Evolutionary conservation across 23 red algal genomes (phyloP).

Genomic region (Gracilariopsis chorda): DNA sequence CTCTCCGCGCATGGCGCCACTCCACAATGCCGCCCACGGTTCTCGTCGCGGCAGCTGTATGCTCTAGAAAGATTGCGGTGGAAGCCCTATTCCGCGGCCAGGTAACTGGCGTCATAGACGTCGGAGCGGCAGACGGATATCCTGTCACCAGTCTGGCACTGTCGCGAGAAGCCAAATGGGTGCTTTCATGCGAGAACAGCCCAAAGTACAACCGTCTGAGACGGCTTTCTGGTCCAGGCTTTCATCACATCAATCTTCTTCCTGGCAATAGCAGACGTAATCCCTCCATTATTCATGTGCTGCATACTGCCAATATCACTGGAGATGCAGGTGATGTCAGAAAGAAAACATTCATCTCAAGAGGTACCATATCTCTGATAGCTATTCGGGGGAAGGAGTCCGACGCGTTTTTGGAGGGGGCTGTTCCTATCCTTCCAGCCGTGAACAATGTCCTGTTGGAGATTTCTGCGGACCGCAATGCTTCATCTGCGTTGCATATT

Average conservation of each 20-base stretch:
- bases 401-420: neutral
- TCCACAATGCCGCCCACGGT: neutral
- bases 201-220: neutral
- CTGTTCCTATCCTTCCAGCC: neutral
- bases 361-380: neutral
- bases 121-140: neutral
- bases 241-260: neutral
- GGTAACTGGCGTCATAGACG: conserved; percentile 3
- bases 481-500: neutral
- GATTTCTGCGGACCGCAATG: neutral
- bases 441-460: neutral
- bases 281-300: neutral
- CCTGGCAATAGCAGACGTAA: neutral
- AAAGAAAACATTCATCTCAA: neutral
- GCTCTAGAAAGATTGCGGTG: neutral
- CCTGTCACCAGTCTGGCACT: neutral
- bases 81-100: neutral
- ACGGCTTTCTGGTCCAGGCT: neutral
- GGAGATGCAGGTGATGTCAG: neutral
- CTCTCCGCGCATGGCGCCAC: neutral
- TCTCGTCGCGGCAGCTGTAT: neutral
- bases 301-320: neutral
- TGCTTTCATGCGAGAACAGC: neutral
- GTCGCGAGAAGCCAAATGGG: neutral
- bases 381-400: neutral